Evolutionary conservation across 2,329 filamentous ascomycete genomes (phyloP), one percentile per base, ranked within the genome.

Genomic region (Aspergillus sp.): DNA sequence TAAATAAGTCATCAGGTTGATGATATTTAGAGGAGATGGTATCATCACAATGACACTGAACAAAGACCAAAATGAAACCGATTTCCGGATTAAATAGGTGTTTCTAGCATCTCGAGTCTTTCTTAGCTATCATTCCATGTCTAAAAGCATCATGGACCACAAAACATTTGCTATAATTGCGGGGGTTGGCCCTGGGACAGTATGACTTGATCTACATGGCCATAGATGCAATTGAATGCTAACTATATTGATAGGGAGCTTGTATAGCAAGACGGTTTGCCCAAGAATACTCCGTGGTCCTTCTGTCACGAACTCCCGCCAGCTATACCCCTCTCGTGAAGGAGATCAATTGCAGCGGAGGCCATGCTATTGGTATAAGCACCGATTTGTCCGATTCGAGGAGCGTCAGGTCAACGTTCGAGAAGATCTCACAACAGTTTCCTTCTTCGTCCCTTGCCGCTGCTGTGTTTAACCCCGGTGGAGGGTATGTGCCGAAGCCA

Each of bases 401-500:
- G 26, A 79, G 76, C 50, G 66, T 85, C 4, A 69, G 73, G 27
- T 64, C 59, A 5, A 78, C 80, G 0, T 75, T 83, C 41, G 64
- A 70, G 6, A 63, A 75, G 52, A 77, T 83, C 52, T 67, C 75
- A 40, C 61, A 74, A 40, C 71, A 80, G 48, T 79, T 77, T 43
- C 70, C 73, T 1, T 60, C 64, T 12, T 70, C 67, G 0, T 49
- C 59, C 5, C 49, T 73, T 1, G 71, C 69, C 31, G 80, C 79
- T 0, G 79, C 80, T 0, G 69, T 84, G 3, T 84, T 82, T 62
- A 84, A 85, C 51, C 74, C 79, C 4, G 73, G 69, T 2, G 80
- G 81, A 0, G 64, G 69, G 2, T 81, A 83, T 45, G 65, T 74
- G 27, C 67, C 78, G 39, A 83, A 83, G 59, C 75, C 79, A 0